Conservation (phyloP, 1,284 basidiomycete genomes). For the Sporisorium reilianum region DNA sequence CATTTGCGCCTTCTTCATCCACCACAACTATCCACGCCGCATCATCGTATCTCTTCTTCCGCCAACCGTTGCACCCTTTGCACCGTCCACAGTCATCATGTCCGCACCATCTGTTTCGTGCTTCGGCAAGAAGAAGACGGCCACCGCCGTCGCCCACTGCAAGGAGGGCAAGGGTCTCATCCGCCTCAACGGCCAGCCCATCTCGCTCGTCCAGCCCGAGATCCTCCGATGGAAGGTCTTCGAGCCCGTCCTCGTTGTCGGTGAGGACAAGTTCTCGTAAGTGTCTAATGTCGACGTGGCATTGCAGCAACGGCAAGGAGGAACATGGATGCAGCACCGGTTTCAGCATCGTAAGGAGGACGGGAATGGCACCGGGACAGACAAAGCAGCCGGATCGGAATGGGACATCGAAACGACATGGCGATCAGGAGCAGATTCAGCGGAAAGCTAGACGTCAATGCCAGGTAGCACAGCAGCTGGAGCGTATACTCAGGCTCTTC, state of each 20-base stretch:
- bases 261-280: constrained; percentile 69
- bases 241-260: constrained; percentile 74
- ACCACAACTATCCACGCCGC: constrained; percentile 2
- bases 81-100: constrained; percentile 47
- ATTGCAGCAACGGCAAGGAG: neutral
- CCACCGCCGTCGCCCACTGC: constrained; percentile 66
- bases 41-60: neutral
- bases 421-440: too few relatives aligned
- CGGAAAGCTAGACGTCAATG: too few relatives aligned
- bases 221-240: constrained; percentile 98
- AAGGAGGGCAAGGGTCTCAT: constrained; percentile 94
- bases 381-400: neutral
- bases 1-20: constrained; percentile 3
- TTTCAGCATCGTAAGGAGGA: neutral
- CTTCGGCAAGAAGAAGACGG: constrained; percentile 71
- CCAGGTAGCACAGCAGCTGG: too few relatives aligned
- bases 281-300: too few relatives aligned
- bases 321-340: constrained; percentile 10
- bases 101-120: constrained; percentile 69
- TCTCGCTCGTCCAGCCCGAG: constrained; percentile 88
- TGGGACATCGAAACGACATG: too few relatives aligned
- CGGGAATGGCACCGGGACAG: too few relatives aligned
- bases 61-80: constrained; percentile 5
- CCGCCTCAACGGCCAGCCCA: constrained; percentile 96
- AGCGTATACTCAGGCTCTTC: too few relatives aligned